A percentile compares a stretch with the other conserved stretches of the same genome.
These are phyloP conservation scores for Boletus rubropictus DNA, from an alignment of 768 basidiomycete species.

Conservation along the genomic window DNA sequence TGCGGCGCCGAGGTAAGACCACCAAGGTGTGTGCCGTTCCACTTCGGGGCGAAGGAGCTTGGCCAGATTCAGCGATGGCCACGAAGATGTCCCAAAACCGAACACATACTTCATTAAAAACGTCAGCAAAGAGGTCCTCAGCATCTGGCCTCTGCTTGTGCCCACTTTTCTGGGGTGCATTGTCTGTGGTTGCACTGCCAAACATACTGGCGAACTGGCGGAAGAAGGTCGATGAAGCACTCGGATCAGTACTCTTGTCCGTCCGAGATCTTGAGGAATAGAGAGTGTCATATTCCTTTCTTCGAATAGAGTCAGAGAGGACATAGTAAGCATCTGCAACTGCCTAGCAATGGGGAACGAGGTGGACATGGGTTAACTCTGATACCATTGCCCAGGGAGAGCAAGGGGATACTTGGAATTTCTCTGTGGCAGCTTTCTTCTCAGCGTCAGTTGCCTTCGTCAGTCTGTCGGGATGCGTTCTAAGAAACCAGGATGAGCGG, in stretches of 20 bases:
- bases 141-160: conserved; percentile 59
- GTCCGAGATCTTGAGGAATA: conserved; percentile 48
- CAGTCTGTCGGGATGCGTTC: conserved; percentile 87
- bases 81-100: neutral
- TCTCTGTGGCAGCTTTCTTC: conserved; percentile 70
- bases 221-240: conserved; percentile 71
- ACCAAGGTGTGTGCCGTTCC: conserved; percentile 61
- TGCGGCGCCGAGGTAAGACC: conserved; percentile 66
- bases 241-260: conserved; percentile 57
- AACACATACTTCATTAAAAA: conserved; percentile 76
- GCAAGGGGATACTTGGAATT: conserved; percentile 59
- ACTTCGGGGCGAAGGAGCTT: conserved; percentile 81
- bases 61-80: conserved; percentile 1
- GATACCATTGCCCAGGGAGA: neutral
- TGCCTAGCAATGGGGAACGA: conserved; percentile 34
- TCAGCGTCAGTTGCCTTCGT: conserved; percentile 64
- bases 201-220: conserved; percentile 71
- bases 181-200: conserved; percentile 32
- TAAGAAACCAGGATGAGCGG: conserved; percentile 30
- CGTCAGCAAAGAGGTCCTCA: conserved; percentile 79
- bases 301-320: conserved; percentile 70
- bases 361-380: neutral
- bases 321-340: conserved; percentile 95
- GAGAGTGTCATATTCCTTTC: conserved; percentile 66
- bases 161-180: conserved; percentile 28